Conservation (phyloP, 371 early-diverging fungal genomes). For the Mortierella sp. region DNA sequence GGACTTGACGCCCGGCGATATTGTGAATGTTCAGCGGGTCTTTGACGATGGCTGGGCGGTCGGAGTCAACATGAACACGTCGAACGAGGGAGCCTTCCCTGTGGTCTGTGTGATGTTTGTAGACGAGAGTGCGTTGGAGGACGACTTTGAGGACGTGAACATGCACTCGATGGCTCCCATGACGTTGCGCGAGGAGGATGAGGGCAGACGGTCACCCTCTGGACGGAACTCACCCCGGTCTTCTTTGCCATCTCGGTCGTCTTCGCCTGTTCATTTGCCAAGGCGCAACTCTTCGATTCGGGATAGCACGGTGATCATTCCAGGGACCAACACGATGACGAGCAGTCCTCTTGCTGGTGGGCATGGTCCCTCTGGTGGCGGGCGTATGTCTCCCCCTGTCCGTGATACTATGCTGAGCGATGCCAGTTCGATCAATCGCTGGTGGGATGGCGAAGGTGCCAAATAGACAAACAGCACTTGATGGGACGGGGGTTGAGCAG, state of each 20-base stretch:
- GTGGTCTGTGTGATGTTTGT: slow-evolving; percentile 69
- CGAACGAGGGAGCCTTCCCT: slow-evolving; percentile 80
- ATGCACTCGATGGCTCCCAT: slow-evolving; percentile 39
- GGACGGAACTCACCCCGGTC: slow-evolving; percentile 51
- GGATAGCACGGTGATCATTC: slow-evolving; percentile 32
- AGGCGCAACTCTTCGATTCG: slow-evolving; percentile 49
- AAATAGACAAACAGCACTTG: not conserved
- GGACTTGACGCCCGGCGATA: slow-evolving; percentile 73
- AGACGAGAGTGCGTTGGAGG: slow-evolving; percentile 50
- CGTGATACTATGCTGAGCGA: slow-evolving; percentile 50
- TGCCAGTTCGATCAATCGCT: slow-evolving; percentile 42
- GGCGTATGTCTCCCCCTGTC: slow-evolving; percentile 18
- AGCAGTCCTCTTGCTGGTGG: slow-evolving; percentile 39
- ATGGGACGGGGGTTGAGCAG: not conserved
- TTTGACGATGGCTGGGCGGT: slow-evolving; percentile 84
- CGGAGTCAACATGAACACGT: slow-evolving; percentile 76
- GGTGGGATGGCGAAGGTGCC: slow-evolving; percentile 26
- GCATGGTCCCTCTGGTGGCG: slow-evolving; percentile 6
- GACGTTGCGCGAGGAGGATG: slow-evolving; percentile 35
- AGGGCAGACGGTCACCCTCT: slow-evolving; percentile 40
- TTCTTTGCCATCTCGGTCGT: slow-evolving; percentile 39
- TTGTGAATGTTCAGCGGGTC: slow-evolving; percentile 68
- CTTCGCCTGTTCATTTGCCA: slow-evolving; percentile 46
- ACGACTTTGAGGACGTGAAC: slow-evolving; percentile 56
- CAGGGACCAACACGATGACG: slow-evolving; percentile 19